phyloP scores from a whole-genome alignment of 805 yeast genomes.

The Grigorovia jiainica region DNA sequence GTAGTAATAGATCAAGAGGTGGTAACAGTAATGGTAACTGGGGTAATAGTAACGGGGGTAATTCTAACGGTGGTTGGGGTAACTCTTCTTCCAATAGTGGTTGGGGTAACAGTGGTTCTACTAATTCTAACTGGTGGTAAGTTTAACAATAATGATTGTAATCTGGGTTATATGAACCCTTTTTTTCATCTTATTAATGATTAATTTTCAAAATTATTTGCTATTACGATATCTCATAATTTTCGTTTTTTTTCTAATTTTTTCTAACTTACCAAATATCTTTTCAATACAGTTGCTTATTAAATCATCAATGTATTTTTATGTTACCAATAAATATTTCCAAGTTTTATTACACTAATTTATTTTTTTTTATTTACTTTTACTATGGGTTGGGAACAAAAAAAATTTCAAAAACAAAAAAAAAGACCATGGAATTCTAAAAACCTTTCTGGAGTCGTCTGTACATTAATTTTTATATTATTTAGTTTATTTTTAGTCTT shows the following conservation, averaged over 20 bases:
- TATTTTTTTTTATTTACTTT: background rate
- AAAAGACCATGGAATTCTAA: background rate
- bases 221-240: no score
- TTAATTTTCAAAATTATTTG: background rate
- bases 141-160: background rate
- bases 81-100: slow-evolving; percentile 11
- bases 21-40: slow-evolving; percentile 10
- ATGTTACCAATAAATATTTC: background rate
- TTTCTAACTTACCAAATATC: slow-evolving; percentile 1
- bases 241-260: background rate
- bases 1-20: slow-evolving; percentile 21
- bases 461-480: slow-evolving; percentile 2
- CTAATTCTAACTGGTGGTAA: slow-evolving; percentile 4
- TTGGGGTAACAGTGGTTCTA: background rate
- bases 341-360: background rate
- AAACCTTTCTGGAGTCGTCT: background rate
- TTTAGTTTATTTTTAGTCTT: slow-evolving; percentile 2
- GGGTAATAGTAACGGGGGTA: slow-evolving; percentile 24
- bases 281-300: slow-evolving; percentile 8
- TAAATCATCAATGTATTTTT: slow-evolving; percentile 3
- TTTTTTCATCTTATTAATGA: background rate
- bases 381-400: background rate
- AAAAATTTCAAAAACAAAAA: background rate
- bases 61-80: slow-evolving; percentile 31
- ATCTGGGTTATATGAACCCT: background rate